A percentile compares a stretch with the other conserved stretches of the same genome.
These are phyloP conservation scores for Wallacemonas rigidus DNA, from an alignment of 208 protist species.

Conservation along the genomic window DNA sequence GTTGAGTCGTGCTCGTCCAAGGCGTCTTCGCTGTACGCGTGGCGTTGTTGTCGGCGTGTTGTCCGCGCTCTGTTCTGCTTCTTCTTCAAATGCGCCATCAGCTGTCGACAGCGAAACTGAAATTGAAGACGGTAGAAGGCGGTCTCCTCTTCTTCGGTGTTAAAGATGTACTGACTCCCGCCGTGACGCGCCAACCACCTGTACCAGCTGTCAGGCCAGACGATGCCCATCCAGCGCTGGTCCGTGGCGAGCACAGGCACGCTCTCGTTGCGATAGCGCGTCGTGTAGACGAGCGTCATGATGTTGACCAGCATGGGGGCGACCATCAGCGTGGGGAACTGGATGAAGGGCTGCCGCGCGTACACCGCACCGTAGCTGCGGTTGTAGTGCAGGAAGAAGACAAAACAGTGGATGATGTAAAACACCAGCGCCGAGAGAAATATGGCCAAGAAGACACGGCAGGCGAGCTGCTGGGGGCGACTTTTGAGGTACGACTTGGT, in stretches of 20 bases:
- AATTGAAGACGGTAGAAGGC: conserved; percentile 75
- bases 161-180: conserved; percentile 91
- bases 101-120: conserved; percentile 65
- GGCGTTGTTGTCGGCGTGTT: not conserved
- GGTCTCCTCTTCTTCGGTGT: conserved; percentile 67
- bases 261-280: conserved; percentile 46
- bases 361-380: conserved; percentile 22
- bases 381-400: conserved; percentile 58
- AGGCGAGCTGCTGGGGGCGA: conserved; percentile 86
- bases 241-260: conserved; percentile 74
- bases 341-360: conserved; percentile 61
- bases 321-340: conserved; percentile 73
- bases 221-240: conserved; percentile 81
- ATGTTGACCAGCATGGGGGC: conserved; percentile 76
- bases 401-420: conserved; percentile 48
- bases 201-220: conserved; percentile 89
- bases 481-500: conserved; percentile 82
- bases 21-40: conserved; percentile 16
- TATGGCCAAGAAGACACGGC: conserved; percentile 74
- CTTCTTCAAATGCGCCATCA: conserved; percentile 57
- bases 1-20: not conserved
- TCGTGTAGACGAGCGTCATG: conserved; percentile 87
- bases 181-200: conserved; percentile 83
- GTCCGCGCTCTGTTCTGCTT: conserved; percentile 4
- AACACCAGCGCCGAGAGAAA: conserved; percentile 56